Base-by-base conservation (phyloP, 2,329 filamentous ascomycete genomes). In the Cladosporium austrohemisphaericum region DNA sequence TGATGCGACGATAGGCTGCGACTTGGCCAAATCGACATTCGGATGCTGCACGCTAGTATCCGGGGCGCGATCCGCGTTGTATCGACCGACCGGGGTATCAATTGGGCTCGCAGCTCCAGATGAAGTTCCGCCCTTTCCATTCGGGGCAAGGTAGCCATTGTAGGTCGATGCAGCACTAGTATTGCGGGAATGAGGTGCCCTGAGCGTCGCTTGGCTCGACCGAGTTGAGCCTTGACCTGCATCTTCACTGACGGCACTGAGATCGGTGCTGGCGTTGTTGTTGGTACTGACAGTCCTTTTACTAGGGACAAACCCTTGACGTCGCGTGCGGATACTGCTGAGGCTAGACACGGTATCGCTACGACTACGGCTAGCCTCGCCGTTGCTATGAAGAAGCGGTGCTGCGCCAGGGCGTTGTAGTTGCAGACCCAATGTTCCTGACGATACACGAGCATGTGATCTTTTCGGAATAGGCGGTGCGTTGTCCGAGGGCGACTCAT, bases 381-480 rank as follows among this genome's bases (percentile, higher is more conserved):
- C 82, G 48, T 87, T 83, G 2, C 84, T 66, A 1, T n/a, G 20
- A 13, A 58, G 33, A 25, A 80, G 65, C n/a, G 80, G 88, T 68
- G 87, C 82, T n/a, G 89, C 78, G 2, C 83, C 81, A 1, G 89
- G 87, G 49, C 87, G 81, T 40, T 55, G 60, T 37, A 82, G 72
- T 5, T 49, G 79, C 28, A 28, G 51, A 43, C 28, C 52, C 49
- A 46, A 52, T 47, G 22, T 55, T 14, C 38, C 61, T 2, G 58
- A 55, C 3, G 63, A 57, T 9, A 57, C 44, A 13, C 91, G 83
- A 57, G 88, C 88, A 65, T 95, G 90, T 3, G 89, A 93, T 52
- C 86, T 80, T 4, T 80, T 80, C 0, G 89, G 89, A 52, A 95
- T 87, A 1, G 87, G 86, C 2, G 91, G 88, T 22, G 51, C 51